Conservation (phyloP, 2,329 filamentous ascomycete species). For the Aspergillus calidoustus region DNA sequence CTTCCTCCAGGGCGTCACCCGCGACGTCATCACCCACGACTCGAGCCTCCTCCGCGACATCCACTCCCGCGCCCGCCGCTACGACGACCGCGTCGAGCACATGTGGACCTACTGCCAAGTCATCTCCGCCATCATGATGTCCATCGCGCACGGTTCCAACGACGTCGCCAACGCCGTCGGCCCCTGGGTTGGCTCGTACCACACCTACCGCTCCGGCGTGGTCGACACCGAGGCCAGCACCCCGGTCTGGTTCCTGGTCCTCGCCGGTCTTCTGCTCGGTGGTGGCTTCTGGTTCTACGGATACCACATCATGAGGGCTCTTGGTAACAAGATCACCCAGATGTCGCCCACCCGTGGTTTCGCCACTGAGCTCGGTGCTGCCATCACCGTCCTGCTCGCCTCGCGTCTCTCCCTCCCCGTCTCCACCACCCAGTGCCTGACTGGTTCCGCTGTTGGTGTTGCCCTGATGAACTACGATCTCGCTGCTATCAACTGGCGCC, state of each 20-base stretch:
- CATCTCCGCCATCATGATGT: slow-evolving; percentile 48
- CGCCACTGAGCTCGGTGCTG: slow-evolving; percentile 48
- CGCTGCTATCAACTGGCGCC: slow-evolving; percentile 51
- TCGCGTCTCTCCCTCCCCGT: slow-evolving; percentile 42
- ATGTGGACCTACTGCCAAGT: slow-evolving; percentile 54
- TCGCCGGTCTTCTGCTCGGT: slow-evolving; percentile 46
- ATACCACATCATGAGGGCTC: slow-evolving; percentile 45
- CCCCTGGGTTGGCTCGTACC: slow-evolving; percentile 46
- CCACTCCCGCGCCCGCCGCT: slow-evolving; percentile 48
- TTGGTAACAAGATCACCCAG: slow-evolving; percentile 51
- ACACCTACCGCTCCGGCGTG: slow-evolving; percentile 37
- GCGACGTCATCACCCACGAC: slow-evolving; percentile 48
- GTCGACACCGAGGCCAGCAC: slow-evolving; percentile 40
- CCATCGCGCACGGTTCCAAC: slow-evolving; percentile 51
- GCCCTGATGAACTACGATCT: slow-evolving; percentile 44
- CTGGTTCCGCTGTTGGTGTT: slow-evolving; percentile 41
- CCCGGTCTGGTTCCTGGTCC: slow-evolving; percentile 47
- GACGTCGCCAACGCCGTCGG: slow-evolving; percentile 51
- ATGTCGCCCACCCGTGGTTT: slow-evolving; percentile 38
- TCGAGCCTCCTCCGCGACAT: slow-evolving; percentile 43
- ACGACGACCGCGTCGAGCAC: slow-evolving; percentile 55
- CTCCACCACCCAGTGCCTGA: slow-evolving; percentile 45
- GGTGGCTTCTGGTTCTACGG: slow-evolving; percentile 50
- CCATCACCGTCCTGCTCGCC: slow-evolving; percentile 45
- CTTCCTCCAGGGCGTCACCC: slow-evolving; percentile 51